phyloP scores from a whole-genome alignment of 106 monocot genomes.

The Apostasia ramifera region DNA sequence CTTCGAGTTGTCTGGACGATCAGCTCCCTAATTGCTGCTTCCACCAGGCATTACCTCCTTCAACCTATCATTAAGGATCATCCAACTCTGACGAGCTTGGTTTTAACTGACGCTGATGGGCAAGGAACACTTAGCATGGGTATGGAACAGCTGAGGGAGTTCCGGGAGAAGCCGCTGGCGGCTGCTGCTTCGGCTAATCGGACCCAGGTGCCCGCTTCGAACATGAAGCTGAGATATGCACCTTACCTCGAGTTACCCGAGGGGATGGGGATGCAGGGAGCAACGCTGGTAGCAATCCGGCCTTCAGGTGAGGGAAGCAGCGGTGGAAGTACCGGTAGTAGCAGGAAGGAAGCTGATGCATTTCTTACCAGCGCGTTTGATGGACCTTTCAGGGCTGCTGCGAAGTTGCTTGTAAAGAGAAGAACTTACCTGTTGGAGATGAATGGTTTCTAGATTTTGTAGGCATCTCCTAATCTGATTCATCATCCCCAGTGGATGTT shows the following conservation, averaged over 20 bases:
- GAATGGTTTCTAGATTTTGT: conserved; percentile 64
- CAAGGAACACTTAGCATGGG: conserved; percentile 79
- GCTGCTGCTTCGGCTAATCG: conserved; percentile 62
- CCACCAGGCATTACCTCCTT: conserved; percentile 71
- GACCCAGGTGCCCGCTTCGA: conserved; percentile 80
- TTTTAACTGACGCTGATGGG: conserved; percentile 76
- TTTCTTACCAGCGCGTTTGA: conserved; percentile 66
- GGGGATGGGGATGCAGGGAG: conserved; percentile 62
- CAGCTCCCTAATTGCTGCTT: conserved; percentile 64
- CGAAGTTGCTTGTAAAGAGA: conserved; percentile 49
- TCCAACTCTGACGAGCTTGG: conserved; percentile 51
- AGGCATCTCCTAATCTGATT: background rate
- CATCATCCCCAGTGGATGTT: too few species aligned
- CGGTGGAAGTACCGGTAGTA: conserved; percentile 6
- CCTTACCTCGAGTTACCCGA: conserved; percentile 58
- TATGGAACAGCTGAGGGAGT: conserved; percentile 61
- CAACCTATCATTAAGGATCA: conserved; percentile 77
- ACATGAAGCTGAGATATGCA: conserved; percentile 75
- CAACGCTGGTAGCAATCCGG: conserved; percentile 63
- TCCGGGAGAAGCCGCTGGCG: conserved; percentile 67
- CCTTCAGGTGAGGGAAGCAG: conserved; percentile 39
- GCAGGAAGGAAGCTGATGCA: conserved; percentile 49
- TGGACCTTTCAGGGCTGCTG: conserved; percentile 41
- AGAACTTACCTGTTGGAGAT: conserved; percentile 77
- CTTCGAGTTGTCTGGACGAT: too few species aligned